A percentile compares a stretch with the other conserved stretches of the same genome.
Evolutionary conservation across 1,284 basidiomycete genomes (phyloP).

Genomic region (Cryptococcus sp.): DNA sequence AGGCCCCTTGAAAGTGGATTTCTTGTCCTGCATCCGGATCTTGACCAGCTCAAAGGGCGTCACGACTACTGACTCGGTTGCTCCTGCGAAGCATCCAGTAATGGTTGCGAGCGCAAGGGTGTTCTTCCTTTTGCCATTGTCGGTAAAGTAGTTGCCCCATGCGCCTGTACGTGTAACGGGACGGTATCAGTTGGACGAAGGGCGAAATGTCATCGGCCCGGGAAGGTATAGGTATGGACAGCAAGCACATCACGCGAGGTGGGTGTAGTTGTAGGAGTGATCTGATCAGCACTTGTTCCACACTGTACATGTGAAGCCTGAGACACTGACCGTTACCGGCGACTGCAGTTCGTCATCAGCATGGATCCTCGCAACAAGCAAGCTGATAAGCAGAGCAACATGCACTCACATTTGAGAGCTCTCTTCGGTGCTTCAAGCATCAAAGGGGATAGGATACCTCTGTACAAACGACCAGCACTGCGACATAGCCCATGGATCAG

Average conservation of each 20-base stretch:
- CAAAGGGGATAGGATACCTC: slow-evolving; percentile 90
- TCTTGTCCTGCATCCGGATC: slow-evolving; percentile 90
- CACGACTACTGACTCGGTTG: slow-evolving; percentile 83
- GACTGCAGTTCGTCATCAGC: slow-evolving; percentile 25
- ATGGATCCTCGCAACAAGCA: background rate
- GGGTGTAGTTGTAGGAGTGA: too few relatives aligned
- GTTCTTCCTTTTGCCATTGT: slow-evolving; percentile 74
- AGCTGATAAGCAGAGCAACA: background rate
- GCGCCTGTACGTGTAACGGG: slow-evolving; percentile 75
- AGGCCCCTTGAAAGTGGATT: slow-evolving; percentile 82
- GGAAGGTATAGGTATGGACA: too few relatives aligned
- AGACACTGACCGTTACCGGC: slow-evolving; percentile 39
- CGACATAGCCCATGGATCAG: slow-evolving; percentile 5
- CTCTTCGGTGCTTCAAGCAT: slow-evolving; percentile 97
- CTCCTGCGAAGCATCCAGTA: slow-evolving; percentile 92
- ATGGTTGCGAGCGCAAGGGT: slow-evolving; percentile 80
- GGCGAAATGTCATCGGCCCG: background rate
- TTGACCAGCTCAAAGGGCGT: slow-evolving; percentile 98
- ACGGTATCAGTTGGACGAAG: background rate
- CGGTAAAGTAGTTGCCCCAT: slow-evolving; percentile 72
- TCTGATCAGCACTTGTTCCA: too few relatives aligned
- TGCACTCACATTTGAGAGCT: slow-evolving; percentile 86
- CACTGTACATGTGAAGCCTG: slow-evolving; percentile 19
- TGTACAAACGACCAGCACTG: slow-evolving; percentile 81
- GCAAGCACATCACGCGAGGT: too few relatives aligned